Percentiles rank a stretch among this genome's conserved stretches.
These are phyloP conservation scores for Exidia glandulosa DNA, from an alignment of 768 basidiomycete genomes.

Conservation along the genomic window DNA sequence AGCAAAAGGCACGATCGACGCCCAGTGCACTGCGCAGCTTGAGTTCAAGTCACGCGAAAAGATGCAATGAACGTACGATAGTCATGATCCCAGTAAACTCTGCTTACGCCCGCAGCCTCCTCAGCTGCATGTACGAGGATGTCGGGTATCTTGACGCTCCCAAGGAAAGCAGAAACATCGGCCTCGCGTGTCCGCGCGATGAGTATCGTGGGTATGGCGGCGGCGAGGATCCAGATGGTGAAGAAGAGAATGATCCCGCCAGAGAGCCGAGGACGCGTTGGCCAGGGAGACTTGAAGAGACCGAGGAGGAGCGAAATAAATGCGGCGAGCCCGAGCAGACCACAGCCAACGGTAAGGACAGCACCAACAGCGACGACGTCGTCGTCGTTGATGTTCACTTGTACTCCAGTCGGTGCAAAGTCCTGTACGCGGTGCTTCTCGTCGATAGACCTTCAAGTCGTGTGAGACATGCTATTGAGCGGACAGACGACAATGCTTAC, in stretches of 20 bases:
- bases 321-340: background rate
- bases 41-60: too few species aligned
- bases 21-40: too few species aligned
- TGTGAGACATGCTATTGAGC: background rate
- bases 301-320: background rate
- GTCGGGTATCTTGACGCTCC: background rate
- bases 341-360: background rate
- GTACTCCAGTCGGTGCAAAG: background rate
- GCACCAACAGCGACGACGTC: background rate
- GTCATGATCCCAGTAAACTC: background rate
- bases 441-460: background rate
- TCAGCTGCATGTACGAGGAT: background rate
- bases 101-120: background rate
- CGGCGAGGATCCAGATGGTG: background rate
- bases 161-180: background rate
- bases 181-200: background rate
- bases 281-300: background rate
- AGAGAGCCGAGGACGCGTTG: background rate
- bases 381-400: background rate
- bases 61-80: background rate
- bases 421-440: background rate
- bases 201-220: background rate
- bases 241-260: background rate
- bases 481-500: background rate
- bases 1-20: too few species aligned